Evolutionary conservation across 2,329 filamentous ascomycete genomes (phyloP), one percentile per base, ranked within the genome.

Genomic region (Diaporthe longicolla): DNA sequence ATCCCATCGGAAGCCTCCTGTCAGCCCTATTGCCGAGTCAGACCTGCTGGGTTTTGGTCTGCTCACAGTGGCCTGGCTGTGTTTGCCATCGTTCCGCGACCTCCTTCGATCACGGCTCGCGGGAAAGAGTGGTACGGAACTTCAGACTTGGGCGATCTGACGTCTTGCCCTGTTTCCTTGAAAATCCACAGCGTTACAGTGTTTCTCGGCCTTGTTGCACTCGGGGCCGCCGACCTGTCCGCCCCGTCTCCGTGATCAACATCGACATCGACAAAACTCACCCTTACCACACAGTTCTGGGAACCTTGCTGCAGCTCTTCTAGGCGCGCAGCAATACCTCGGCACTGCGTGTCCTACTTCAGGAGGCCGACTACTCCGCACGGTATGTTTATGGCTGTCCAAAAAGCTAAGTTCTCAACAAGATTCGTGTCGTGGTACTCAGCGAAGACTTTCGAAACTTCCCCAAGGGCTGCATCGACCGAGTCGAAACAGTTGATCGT

Each of bases 401-500:
- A 40, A 40, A 37, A 37, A 26, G 21, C 63, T 15, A 68, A 54
- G 63, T 29, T 40, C 24, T 71, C 8, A 9, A 55, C 45, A 43
- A 72, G 50, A 59, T 45, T 65, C n/a, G 24, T 35, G 58, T 35
- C 61, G 26, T 43, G 9, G 40, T 66, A 45, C 13, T 35, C 71
- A 26, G 54, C 55, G 29, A 68, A 68, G 26, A 55, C 54, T 58
- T 72, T 71, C 66, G 66, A 73, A 71, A 71, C 57, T 45, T 55
- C 40, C 50, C 43, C 66, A 48, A 37, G 32, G n/a, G 55, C 32
- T 58, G 24, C 52, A 59, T 37, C 65, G 45, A 54, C 48, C 48
- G 29, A 61, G 54, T 72, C 58, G 69, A 72, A 74, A 68, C 52
- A n/a, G 69, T 54, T 26, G 59, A 63, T 69, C 52, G 55, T 26